Base-by-base conservation (phyloP, 1,284 basidiomycete genomes). In the Leccinum pachyderme region DNA sequence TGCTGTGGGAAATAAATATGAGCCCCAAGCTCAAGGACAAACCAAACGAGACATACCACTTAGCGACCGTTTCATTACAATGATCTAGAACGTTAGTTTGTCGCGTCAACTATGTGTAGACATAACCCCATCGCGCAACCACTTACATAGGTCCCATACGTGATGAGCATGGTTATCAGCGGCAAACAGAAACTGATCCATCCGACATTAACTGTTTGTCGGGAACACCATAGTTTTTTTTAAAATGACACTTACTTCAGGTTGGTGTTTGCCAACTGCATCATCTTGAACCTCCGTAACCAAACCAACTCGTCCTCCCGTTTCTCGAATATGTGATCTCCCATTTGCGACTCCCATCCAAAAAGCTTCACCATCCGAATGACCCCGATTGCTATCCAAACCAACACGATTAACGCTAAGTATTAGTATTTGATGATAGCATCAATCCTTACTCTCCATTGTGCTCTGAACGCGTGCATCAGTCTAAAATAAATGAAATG, bases 331-430 rank as follows among this genome's bases (percentile, higher is more conserved):
- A 49, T 49, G 11, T 28, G 33, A 8, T 28, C 25, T 27, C 35
- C 32, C 27, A 28, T 49, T 29, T 41, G 33, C n/a, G 33, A 39
- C 22, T 49, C 48, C 48, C 48, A 39, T 29, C 48, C 48, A n/a
- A 49, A 49, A 37, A 49, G 48, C 35, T 49, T 49, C 4, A 49
- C 12, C 48, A 49, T 49, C 13, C 48, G 48, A 39, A 49, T 39
- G 13, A 39, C 48, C 15, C 33, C 48, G 6, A 49, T 22, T 11
- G 27, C 48, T 49, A 27, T 49, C n/a, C 48, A 24, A 27, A 15
- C n/a, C 25, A 1, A 15, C 24, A 27, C 8, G 5, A 18, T 46
- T 4, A 41, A 22, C 18, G 12, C 11, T 11, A 12, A 22, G 5
- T 24, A 15, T 35, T 15, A 22, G 5, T 24, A 15, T 35, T 15